Base-by-base conservation (phyloP, 2,329 filamentous ascomycete species). In the Trichoderma citrinoviride region DNA sequence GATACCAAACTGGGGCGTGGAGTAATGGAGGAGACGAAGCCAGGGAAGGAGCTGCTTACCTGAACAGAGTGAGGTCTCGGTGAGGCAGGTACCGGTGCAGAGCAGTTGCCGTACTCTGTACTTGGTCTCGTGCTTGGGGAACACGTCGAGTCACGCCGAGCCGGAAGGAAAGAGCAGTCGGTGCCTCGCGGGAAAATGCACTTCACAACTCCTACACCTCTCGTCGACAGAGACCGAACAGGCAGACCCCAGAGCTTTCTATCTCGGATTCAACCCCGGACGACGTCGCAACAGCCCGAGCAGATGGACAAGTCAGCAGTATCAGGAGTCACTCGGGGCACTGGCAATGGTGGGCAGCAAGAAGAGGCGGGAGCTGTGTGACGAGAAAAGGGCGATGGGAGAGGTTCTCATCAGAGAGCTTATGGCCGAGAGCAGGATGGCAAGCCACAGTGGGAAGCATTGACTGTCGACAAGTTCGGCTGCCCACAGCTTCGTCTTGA, bases 371-470 rank as follows among this genome's bases (percentile, higher is more conserved):
- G 33, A 50, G 44, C 37, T 50, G 46, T 50, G 46, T 64, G 54
- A 56, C 49, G 56, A 61, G 40, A 47, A 43, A 52, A 61, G 25
- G 29, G 56, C 29, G 56, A 65, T 43, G 56, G 41, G 21, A 61
- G 44, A 50, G 33, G 56, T 55, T 50, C 40, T 52, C 63, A 61
- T 29, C 27, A 53, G 40, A 64, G 25, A 61, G 58, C 37, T 61
- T 54, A 49, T 50, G 49, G 43, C 40, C 21, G 27, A 37, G 46
- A 54, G 46, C 52, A 57, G 53, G 56, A 53, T 53, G 56, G 25
- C 56, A 65, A 65, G 62, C 56, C 63, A 65, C 63, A 47, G 27
- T 65, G 63, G 56, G 49, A 37, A 65, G 56, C 56, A 53, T 61
- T 61, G 63, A 53, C 46, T 52, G 37, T 44, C 61, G 63, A 65